Conservation (phyloP, 2,329 filamentous ascomycete genomes). For the Emericellopsis atlantica region DNA sequence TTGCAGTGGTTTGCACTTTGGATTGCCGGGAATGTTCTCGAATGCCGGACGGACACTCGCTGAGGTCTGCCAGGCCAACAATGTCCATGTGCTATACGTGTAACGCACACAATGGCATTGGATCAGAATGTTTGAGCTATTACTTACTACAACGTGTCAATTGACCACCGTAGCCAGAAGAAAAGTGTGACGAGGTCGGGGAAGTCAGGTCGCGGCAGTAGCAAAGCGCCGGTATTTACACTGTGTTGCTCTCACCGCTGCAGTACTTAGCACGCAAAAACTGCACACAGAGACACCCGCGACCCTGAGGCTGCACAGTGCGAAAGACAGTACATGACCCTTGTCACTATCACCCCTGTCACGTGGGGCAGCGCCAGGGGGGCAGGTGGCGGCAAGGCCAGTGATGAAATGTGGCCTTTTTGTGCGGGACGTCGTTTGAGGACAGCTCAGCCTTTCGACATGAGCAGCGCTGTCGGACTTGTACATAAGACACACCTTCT, state of each 20-base stretch:
- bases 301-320: constrained; percentile 7
- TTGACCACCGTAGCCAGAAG: background rate
- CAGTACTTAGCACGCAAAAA: background rate
- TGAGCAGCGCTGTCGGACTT: constrained; percentile 13
- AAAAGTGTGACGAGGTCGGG: too few species aligned
- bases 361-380: constrained; percentile 13
- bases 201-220: too few species aligned
- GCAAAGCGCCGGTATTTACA: constrained; percentile 1
- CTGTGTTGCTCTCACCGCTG: constrained; percentile 6
- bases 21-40: constrained; percentile 11
- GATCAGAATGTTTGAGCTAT: too few species aligned
- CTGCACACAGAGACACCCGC: background rate
- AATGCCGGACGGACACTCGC: constrained; percentile 2
- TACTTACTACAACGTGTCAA: too few species aligned
- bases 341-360: constrained; percentile 9
- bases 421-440: constrained; percentile 20
- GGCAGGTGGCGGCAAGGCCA: constrained; percentile 4
- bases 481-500: constrained; percentile 21
- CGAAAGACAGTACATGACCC: background rate
- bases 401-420: constrained; percentile 37
- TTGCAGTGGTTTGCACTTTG: background rate
- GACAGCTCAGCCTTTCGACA: constrained; percentile 27
- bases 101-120: too few species aligned
- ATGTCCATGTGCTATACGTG: too few species aligned
- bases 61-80: too few species aligned